Base-by-base conservation (phyloP, 1,284 basidiomycete species). In the Leccinum griseonigrum region DNA sequence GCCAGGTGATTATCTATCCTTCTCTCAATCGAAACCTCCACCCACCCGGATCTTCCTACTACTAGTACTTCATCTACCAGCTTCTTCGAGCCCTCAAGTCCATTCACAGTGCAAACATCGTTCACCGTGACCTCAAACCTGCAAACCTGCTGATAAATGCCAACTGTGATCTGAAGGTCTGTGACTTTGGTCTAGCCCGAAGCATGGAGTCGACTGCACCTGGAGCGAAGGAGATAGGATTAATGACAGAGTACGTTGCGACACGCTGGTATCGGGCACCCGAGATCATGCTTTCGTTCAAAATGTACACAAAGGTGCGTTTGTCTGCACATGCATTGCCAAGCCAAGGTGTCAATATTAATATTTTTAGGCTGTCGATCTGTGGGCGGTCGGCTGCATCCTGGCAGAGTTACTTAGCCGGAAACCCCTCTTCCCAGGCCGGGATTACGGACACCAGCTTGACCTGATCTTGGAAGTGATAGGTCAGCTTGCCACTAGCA, bases 271-370 rank as follows among this genome's bases (percentile, higher is more conserved):
- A 92, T 73, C 83, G 90, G 61, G 91, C 91, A 6, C 91, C 91
- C 0, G 92, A 95, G 77, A 94, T 95, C 74, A 95, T 95, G 92
- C 79, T 95, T 62, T 90, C 87, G 57, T 95, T 94, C 78, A 92
- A 92, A 74, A 92, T 92, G 83, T 93, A 91, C 75, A 86, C 85
- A 53, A 86, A 87, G 79, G 85, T 82, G 60, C 22, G 69, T 11
- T 61, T 62, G 51, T 26, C 46, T 31, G 66, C 61, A 6, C 55
- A 4, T 48, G 10, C 53, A 32, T 28, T 54, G 2, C 57, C 58
- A 29, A 58, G 58, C 46, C 34, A 36, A 36, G 9, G 54, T 62
- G 60, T 43, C 26, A 54, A 48, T 22, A 22, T 22, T 13, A 38
- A 50, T 18, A 18, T 43, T 14, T 36, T 51, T 76, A 91, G 83